Evolutionary conservation across 306 rosid genomes (phyloP).

Genomic region (Amphicarpaea edgeworthii): DNA sequence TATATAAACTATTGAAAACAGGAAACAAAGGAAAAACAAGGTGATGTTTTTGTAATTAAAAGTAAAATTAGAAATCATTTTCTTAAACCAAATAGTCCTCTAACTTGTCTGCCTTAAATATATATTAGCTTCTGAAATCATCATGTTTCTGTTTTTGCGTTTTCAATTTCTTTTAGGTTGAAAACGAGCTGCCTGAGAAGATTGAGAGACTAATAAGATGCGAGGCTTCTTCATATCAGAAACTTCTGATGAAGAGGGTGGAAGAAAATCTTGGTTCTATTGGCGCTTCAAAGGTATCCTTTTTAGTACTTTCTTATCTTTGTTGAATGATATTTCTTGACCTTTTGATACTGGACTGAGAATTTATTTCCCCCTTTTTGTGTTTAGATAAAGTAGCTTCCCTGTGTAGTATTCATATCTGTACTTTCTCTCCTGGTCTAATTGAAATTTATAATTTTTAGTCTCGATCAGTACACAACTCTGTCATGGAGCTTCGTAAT

Average conservation of each 20-base stretch:
- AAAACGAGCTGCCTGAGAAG: constrained; percentile 95
- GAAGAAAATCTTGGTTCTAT: constrained; percentile 98
- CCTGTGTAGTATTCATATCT: neutral
- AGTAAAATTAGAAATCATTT: neutral
- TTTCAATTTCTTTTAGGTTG: constrained; percentile 68
- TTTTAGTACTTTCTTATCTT: constrained; percentile 14
- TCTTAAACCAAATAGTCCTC: neutral
- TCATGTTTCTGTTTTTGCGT: constrained; percentile 36
- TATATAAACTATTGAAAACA: neutral
- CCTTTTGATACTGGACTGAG: constrained; percentile 21
- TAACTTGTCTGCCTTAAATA: constrained; percentile 9
- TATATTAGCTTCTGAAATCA: constrained; percentile 37
- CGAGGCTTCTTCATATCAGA: constrained; percentile 99
- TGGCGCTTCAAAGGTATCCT: constrained; percentile 76
- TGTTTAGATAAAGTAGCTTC: constrained; percentile 26
- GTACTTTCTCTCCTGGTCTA: constrained; percentile 44
- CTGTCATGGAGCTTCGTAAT: constrained; percentile 99
- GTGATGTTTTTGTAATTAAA: neutral
- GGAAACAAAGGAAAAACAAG: neutral
- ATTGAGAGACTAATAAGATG: constrained; percentile 96
- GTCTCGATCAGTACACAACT: constrained; percentile 96
- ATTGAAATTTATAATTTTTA: constrained; percentile 50
- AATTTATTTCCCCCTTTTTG: constrained; percentile 8
- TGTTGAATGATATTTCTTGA: constrained; percentile 28
- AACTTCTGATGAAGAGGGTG: constrained; percentile 97